A percentile compares a stretch with the other conserved stretches of the same genome.
phyloP scores from a whole-genome alignment of 495 filamentous ascomycete species.

The Aspergillus hancockii region DNA sequence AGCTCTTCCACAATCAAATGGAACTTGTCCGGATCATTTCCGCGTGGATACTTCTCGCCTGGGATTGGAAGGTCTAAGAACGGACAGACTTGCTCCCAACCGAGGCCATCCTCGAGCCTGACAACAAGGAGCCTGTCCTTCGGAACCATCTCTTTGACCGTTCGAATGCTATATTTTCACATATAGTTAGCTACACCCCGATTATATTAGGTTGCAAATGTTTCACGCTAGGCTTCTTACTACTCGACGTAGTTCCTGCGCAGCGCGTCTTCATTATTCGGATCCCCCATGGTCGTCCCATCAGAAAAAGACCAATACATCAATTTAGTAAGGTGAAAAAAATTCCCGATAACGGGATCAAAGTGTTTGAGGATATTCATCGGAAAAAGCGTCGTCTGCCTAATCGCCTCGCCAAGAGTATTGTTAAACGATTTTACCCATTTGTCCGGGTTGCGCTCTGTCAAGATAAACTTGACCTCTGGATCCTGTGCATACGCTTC shows the following conservation, averaged over 20 bases:
- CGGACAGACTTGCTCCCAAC: conserved; percentile 30
- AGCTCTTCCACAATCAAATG: conserved; percentile 13
- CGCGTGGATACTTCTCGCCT: conserved; percentile 22
- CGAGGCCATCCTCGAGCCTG: conserved; percentile 23
- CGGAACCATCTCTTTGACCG: conserved; percentile 22
- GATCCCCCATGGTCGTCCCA: conserved; percentile 4
- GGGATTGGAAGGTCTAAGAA: conserved; percentile 27
- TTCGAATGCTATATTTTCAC: conserved; percentile 19
- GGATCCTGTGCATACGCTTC: conserved; percentile 24
- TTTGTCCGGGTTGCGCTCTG: conserved; percentile 24
- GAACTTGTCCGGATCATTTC: conserved; percentile 31
- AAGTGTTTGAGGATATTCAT: conserved; percentile 27
- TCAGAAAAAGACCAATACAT: conserved; percentile 14
- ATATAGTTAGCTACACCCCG: not conserved
- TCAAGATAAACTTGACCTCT: conserved; percentile 32
- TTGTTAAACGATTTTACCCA: conserved; percentile 29
- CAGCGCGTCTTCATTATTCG: conserved; percentile 11
- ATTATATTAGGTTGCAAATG: not conserved
- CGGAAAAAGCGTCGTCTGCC: conserved; percentile 16
- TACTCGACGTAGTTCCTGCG: conserved; percentile 21
- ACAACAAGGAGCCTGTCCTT: conserved; percentile 24
- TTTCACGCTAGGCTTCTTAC: conserved; percentile 13
- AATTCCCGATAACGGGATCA: conserved; percentile 14
- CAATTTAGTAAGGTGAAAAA: conserved; percentile 16
- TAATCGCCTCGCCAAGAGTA: conserved; percentile 9